These are phyloP conservation scores for Tricholoma flavovirens DNA, from an alignment of 768 basidiomycete species.

Conservation along the genomic window DNA sequence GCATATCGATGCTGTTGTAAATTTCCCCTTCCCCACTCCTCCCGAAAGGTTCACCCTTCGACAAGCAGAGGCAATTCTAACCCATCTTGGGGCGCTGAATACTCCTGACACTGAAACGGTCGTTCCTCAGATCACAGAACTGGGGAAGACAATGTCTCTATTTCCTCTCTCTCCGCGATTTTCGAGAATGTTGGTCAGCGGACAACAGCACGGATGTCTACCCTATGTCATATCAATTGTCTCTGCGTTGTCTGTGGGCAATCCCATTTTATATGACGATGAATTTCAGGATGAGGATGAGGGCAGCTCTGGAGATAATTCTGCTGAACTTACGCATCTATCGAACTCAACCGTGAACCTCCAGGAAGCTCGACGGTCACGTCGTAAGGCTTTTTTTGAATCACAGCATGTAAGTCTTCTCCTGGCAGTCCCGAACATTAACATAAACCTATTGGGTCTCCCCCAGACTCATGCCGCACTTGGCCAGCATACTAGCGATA, in stretches of 20 bases:
- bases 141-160: constrained; percentile 88
- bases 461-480: constrained; percentile 69
- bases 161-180: constrained; percentile 94
- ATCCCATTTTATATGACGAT: constrained; percentile 90
- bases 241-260: constrained; percentile 87
- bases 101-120: constrained; percentile 20
- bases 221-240: constrained; percentile 91
- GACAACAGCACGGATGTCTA: constrained; percentile 76
- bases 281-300: constrained; percentile 42
- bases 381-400: constrained; percentile 77
- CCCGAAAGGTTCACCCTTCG: constrained; percentile 72
- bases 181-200: constrained; percentile 92
- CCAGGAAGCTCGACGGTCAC: constrained; percentile 53
- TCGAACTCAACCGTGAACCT: constrained; percentile 40
- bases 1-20: constrained; percentile 94
- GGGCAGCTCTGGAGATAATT: constrained; percentile 30
- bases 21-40: constrained; percentile 98
- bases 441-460: constrained; percentile 1
- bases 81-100: constrained; percentile 77
- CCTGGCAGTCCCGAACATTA: background rate
- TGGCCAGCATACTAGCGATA: constrained; percentile 76
- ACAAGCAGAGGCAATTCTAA: constrained; percentile 78
- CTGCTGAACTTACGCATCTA: constrained; percentile 36
- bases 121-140: constrained; percentile 69
- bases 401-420: constrained; percentile 60